Percentiles rank a stretch among this genome's conserved stretches.
These are phyloP conservation scores for Fusarium transvaalense DNA, from an alignment of 2,329 filamentous ascomycete genomes.

Conservation along the genomic window DNA sequence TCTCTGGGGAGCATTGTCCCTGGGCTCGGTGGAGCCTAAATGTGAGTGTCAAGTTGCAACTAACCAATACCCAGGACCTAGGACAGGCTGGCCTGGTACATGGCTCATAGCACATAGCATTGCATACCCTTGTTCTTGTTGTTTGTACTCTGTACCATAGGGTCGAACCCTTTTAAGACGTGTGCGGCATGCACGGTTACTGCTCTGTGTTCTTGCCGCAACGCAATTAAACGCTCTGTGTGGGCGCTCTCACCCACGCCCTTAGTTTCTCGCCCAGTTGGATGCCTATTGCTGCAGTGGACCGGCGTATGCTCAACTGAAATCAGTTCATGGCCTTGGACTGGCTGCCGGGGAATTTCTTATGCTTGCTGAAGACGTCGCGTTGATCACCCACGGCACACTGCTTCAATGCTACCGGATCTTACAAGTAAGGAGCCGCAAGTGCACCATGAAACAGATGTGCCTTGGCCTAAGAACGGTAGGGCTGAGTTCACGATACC, in stretches of 20 bases:
- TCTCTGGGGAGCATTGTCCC: constrained; percentile 5
- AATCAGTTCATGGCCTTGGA: constrained; percentile 13
- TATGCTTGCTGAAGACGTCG: constrained; percentile 26
- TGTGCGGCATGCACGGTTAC: constrained; percentile 41
- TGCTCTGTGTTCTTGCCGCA: constrained; percentile 32
- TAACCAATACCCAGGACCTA: not conserved
- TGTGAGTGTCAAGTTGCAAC: not conserved
- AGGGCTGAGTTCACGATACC: constrained; percentile 43
- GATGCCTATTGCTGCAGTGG: constrained; percentile 22
- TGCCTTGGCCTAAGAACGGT: constrained; percentile 31
- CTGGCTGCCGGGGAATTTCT: constrained; percentile 26
- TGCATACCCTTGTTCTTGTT: constrained; percentile 36
- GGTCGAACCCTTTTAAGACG: constrained; percentile 43
- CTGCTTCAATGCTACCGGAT: constrained; percentile 37
- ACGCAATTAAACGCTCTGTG: constrained; percentile 28
- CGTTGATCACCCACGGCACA: constrained; percentile 36
- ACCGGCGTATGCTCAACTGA: constrained; percentile 17
- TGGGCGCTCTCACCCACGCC: constrained; percentile 34
- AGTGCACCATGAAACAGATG: constrained; percentile 34
- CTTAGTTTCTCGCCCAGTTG: constrained; percentile 32
- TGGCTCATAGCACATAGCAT: constrained; percentile 16
- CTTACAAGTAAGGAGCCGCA: constrained; percentile 32
- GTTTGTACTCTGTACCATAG: constrained; percentile 2
- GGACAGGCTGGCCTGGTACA: constrained; percentile 27
- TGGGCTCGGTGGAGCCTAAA: constrained; percentile 32